Evolutionary conservation across 2,329 filamentous ascomycete species (phyloP).

Genomic region (Lojkania enalia): DNA sequence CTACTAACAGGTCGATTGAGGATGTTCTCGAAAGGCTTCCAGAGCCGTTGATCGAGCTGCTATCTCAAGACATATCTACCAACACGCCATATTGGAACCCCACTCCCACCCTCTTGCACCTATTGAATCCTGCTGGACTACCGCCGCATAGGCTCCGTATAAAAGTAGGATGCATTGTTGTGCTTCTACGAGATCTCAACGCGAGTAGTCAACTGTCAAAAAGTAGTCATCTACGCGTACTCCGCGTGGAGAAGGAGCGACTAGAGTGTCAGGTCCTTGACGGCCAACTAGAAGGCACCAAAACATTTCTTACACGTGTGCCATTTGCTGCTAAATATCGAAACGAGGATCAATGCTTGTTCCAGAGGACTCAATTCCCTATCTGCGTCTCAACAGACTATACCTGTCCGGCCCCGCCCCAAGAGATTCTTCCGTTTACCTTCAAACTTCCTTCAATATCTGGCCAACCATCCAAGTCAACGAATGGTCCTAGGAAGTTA

Average conservation of each 20-base stretch:
- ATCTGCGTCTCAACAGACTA: constrained; percentile 33
- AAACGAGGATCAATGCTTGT: constrained; percentile 31
- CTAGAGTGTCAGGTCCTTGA: constrained; percentile 40
- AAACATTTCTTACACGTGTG: constrained; percentile 33
- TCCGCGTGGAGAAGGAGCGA: constrained; percentile 31
- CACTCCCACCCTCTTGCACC: constrained; percentile 30
- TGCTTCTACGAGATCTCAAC: constrained; percentile 32
- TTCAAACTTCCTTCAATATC: constrained; percentile 29
- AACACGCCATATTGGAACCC: constrained; percentile 30
- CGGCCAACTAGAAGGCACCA: constrained; percentile 39
- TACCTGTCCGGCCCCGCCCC: constrained; percentile 1
- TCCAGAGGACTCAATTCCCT: constrained; percentile 38
- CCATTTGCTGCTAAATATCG: constrained; percentile 33
- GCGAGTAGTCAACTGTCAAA: constrained; percentile 36
- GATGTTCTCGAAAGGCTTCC: constrained; percentile 27
- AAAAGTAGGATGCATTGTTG: constrained; percentile 38
- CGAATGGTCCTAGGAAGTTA: neutral
- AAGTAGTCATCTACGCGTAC: constrained; percentile 35
- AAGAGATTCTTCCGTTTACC: constrained; percentile 13
- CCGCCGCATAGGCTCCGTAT: constrained; percentile 41
- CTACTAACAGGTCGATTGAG: constrained; percentile 33
- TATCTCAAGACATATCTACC: constrained; percentile 35
- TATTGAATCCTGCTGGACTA: constrained; percentile 35
- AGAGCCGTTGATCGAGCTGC: constrained; percentile 33
- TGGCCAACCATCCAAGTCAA: constrained; percentile 5